Conservation (phyloP, 2,329 filamentous ascomycete species). For the Lasiodiplodia theobromae region DNA sequence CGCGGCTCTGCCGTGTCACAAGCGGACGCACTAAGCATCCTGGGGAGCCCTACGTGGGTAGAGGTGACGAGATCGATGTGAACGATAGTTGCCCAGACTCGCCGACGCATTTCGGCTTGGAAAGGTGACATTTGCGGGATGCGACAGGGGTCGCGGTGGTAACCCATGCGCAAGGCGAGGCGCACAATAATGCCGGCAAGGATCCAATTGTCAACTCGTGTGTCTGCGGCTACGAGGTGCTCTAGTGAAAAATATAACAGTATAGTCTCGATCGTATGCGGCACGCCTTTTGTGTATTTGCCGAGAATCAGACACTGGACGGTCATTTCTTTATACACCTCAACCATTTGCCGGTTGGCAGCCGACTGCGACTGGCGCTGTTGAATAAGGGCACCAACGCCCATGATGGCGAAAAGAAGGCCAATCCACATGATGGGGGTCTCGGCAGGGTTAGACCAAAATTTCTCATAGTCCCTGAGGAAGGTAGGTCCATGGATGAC, state of each 20-base stretch:
- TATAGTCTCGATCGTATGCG: no score
- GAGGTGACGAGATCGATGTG: slow-evolving; percentile 46
- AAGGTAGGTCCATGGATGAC: slow-evolving; percentile 29
- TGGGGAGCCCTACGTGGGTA: slow-evolving; percentile 49
- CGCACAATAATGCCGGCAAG: no score
- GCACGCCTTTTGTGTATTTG: background rate
- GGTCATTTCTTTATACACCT: slow-evolving; percentile 29
- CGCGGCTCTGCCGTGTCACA: slow-evolving; percentile 49
- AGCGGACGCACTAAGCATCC: slow-evolving; percentile 47
- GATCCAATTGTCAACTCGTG: no score
- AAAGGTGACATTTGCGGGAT: no score
- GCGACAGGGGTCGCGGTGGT: no score
- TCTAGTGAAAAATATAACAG: no score
- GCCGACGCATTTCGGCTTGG: no score
- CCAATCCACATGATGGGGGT: slow-evolving; percentile 54
- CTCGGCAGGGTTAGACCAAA: slow-evolving; percentile 50
- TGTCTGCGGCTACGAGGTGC: no score
- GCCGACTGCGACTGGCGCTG: slow-evolving; percentile 31
- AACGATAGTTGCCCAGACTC: no score
- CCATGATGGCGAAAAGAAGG: slow-evolving; percentile 52
- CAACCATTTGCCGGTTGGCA: slow-evolving; percentile 36
- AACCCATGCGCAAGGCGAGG: no score
- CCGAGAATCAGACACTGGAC: slow-evolving; percentile 17
- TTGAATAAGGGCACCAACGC: slow-evolving; percentile 21
- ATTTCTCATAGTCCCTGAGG: slow-evolving; percentile 47